A percentile compares a stretch with the other conserved stretches of the same genome.
Conservation (phyloP, 2,329 filamentous ascomycete species). For the Metarhizium album region DNA sequence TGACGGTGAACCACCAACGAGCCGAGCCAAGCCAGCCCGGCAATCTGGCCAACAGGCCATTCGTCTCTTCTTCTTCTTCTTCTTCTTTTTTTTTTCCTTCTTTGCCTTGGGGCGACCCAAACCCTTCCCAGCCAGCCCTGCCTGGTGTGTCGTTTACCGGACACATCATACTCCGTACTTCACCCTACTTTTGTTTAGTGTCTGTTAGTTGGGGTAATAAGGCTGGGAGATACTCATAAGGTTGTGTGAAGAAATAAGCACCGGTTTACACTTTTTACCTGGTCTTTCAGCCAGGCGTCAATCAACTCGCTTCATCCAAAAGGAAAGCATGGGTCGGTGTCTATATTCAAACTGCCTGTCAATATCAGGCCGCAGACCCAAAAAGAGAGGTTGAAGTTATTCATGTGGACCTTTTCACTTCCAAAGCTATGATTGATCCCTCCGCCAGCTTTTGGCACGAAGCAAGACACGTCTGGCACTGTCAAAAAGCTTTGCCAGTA, state of each 20-base stretch:
- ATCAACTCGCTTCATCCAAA: not conserved
- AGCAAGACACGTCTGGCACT: not conserved
- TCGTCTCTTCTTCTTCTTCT: slow-evolving; percentile 11
- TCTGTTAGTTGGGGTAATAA: not conserved
- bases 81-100: slow-evolving; percentile 11
- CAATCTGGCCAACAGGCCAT: slow-evolving; percentile 8
- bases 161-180: no score
- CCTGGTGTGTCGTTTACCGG: not conserved
- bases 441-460: not conserved
- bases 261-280: not conserved
- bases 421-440: not conserved
- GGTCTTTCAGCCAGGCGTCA: not conserved
- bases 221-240: not conserved
- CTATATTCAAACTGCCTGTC: not conserved
- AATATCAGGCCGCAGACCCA: not conserved
- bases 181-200: slow-evolving; percentile 1
- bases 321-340: not conserved
- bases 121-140: not conserved
- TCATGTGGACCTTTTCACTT: not conserved
- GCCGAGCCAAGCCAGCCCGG: slow-evolving; percentile 12
- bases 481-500: not conserved
- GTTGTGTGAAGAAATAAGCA: not conserved
- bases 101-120: slow-evolving; percentile 2
- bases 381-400: not conserved
- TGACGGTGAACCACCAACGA: slow-evolving; percentile 8